Evolutionary conservation across 2,329 filamentous ascomycete genomes (phyloP).

Genomic region (Zelopaecilomyces penicillatus): DNA sequence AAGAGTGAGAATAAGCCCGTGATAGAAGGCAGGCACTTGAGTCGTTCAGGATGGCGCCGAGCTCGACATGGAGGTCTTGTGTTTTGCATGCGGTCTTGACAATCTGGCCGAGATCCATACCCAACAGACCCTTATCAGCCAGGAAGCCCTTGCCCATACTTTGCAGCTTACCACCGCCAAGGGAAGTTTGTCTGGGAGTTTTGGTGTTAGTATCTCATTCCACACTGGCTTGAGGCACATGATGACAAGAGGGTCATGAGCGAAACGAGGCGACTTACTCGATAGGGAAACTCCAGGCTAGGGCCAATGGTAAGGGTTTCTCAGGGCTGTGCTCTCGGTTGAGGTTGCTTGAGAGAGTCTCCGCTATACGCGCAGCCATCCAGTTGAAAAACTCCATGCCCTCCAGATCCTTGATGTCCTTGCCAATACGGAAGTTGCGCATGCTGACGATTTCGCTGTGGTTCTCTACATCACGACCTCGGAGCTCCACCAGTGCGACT

Average conservation of each 20-base stretch:
- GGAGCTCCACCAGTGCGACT: slow-evolving; percentile 54
- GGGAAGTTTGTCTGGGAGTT: slow-evolving; percentile 49
- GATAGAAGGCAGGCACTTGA: slow-evolving; percentile 59
- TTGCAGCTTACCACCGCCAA: slow-evolving; percentile 49
- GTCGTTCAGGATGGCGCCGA: slow-evolving; percentile 59
- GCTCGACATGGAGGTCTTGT: slow-evolving; percentile 43
- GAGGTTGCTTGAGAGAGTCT: slow-evolving; percentile 42
- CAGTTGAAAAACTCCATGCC: slow-evolving; percentile 58
- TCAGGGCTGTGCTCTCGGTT: slow-evolving; percentile 28
- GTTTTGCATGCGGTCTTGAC: slow-evolving; percentile 45
- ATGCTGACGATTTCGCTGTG: slow-evolving; percentile 47
- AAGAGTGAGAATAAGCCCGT: slow-evolving; percentile 49
- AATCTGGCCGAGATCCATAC: slow-evolving; percentile 51
- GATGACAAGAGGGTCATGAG: neutral
- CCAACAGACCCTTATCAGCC: slow-evolving; percentile 48
- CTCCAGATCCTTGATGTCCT: slow-evolving; percentile 45
- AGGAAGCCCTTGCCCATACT: slow-evolving; percentile 60
- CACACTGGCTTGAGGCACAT: neutral
- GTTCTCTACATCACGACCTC: slow-evolving; percentile 33
- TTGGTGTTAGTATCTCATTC: slow-evolving; percentile 14
- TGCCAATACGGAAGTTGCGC: slow-evolving; percentile 47
- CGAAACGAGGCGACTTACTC: slow-evolving; percentile 41
- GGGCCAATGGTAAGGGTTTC: slow-evolving; percentile 46
- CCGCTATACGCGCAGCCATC: slow-evolving; percentile 54
- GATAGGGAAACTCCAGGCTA: slow-evolving; percentile 64